A percentile compares a stretch with the other conserved stretches of the same genome.
Evolutionary conservation across 2,329 filamentous ascomycete genomes (phyloP).

Genomic region (Cladorrhinum sp.): DNA sequence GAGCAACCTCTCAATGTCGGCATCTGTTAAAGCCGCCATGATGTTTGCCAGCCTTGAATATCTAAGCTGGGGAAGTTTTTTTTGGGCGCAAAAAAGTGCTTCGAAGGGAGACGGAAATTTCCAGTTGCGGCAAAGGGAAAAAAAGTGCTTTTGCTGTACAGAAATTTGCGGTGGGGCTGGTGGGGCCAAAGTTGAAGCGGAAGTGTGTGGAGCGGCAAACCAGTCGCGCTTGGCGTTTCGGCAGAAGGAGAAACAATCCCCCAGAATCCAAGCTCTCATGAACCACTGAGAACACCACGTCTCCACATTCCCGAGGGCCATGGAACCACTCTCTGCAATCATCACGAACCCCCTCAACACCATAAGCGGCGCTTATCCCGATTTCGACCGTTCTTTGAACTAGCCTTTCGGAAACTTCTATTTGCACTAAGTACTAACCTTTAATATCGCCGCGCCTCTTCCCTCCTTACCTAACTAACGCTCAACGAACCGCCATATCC

Average conservation of each 20-base stretch:
- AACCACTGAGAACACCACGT: too few species aligned
- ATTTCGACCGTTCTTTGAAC: too few species aligned
- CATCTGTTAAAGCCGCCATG: conserved; percentile 35
- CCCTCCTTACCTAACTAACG: too few species aligned
- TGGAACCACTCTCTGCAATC: too few species aligned
- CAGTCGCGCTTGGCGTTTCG: conserved; percentile 8
- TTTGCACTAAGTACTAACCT: too few species aligned
- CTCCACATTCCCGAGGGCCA: too few species aligned
- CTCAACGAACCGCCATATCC: neutral
- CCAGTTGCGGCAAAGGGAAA: neutral
- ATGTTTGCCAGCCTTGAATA: conserved; percentile 9
- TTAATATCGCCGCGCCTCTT: too few species aligned
- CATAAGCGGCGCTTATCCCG: too few species aligned
- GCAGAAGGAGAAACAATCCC: conserved; percentile 22
- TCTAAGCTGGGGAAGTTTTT: neutral
- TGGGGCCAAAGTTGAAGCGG: neutral
- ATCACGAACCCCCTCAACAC: too few species aligned
- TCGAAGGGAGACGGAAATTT: conserved; percentile 1
- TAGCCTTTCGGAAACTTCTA: too few species aligned
- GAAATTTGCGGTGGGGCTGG: conserved; percentile 11
- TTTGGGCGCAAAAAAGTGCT: conserved; percentile 4
- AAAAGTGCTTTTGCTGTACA: conserved; percentile 2
- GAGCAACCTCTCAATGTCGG: conserved; percentile 39
- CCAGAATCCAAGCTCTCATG: too few species aligned
- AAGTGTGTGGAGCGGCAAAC: conserved; percentile 5